Conservation (phyloP, 176 grass and related monocot species). For the Carex pumila region DNA sequence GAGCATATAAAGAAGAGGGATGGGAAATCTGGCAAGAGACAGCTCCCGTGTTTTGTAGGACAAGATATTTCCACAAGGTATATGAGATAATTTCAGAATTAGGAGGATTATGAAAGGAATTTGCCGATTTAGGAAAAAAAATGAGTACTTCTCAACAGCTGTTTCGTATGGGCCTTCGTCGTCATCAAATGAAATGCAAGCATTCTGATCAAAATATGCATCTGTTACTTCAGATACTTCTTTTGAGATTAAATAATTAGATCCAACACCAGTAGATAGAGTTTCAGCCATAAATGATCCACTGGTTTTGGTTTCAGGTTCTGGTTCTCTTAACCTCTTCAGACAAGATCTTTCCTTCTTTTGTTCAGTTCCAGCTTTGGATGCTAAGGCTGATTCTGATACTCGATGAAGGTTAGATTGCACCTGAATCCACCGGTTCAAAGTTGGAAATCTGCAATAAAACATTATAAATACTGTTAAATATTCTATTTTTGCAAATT, state of each 20-base stretch:
- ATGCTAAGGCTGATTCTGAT: slow-evolving; percentile 57
- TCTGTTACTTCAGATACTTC: slow-evolving; percentile 48
- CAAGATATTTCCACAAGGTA: not conserved
- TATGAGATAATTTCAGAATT: not conserved
- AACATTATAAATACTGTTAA: not conserved
- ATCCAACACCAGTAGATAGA: not conserved
- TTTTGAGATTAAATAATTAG: slow-evolving; percentile 33
- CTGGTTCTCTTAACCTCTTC: slow-evolving; percentile 68
- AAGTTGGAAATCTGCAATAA: slow-evolving; percentile 68
- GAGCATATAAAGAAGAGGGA: not conserved
- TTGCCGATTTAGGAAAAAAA: not conserved
- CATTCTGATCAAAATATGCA: slow-evolving; percentile 39
- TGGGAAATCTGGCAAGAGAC: not conserved
- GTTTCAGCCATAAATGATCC: slow-evolving; percentile 35
- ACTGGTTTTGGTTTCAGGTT: slow-evolving; percentile 63
- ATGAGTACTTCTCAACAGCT: slow-evolving; percentile 70
- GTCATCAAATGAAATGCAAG: slow-evolving; percentile 87
- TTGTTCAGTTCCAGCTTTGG: slow-evolving; percentile 46
- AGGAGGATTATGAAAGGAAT: not conserved
- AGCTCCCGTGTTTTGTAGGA: not conserved
- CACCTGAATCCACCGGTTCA: slow-evolving; percentile 98
- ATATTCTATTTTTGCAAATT: not conserved
- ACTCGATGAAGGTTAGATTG: slow-evolving; percentile 96
- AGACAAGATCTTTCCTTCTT: slow-evolving; percentile 51
- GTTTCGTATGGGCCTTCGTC: slow-evolving; percentile 91